phyloP scores from a whole-genome alignment of 2,329 filamentous ascomycete species.

The Neonectria hederae region DNA sequence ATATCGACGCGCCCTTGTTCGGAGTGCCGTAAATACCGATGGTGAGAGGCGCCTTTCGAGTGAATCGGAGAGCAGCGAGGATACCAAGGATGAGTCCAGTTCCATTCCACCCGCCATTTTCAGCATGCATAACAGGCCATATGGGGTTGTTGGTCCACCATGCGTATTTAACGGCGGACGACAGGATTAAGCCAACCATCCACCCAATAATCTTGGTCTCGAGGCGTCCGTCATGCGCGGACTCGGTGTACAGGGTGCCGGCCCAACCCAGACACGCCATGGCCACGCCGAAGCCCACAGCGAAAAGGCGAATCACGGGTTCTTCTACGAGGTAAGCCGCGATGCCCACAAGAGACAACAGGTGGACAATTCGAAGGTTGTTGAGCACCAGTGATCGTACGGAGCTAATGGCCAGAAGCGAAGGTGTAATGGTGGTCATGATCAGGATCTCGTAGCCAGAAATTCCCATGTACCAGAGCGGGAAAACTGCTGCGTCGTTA shows the following conservation, averaged over 20 bases:
- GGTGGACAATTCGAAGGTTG: constrained; percentile 76
- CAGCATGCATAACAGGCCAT: constrained; percentile 92
- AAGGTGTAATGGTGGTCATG: constrained; percentile 83
- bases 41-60: constrained; percentile 67
- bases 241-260: constrained; percentile 82
- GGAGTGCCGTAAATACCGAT: constrained; percentile 47
- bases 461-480: constrained; percentile 98
- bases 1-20: constrained; percentile 69
- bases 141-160: constrained; percentile 96
- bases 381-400: constrained; percentile 74
- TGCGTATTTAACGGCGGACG: constrained; percentile 89
- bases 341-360: constrained; percentile 81
- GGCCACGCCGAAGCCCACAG: constrained; percentile 81
- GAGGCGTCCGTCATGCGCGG: constrained; percentile 76
- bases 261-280: constrained; percentile 87
- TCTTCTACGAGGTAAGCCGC: constrained; percentile 79
- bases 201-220: constrained; percentile 86
- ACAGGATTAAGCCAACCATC: constrained; percentile 82
- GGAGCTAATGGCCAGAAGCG: constrained; percentile 76
- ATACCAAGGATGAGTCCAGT: constrained; percentile 80
- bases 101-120: constrained; percentile 93
- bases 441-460: constrained; percentile 94
- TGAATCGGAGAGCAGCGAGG: constrained; percentile 79
- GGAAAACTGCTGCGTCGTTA: constrained; percentile 73
- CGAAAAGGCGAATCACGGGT: constrained; percentile 80